Evolutionary conservation across 1,139 yeast species (phyloP).

Genomic region (Sugiyamaella novakii): DNA sequence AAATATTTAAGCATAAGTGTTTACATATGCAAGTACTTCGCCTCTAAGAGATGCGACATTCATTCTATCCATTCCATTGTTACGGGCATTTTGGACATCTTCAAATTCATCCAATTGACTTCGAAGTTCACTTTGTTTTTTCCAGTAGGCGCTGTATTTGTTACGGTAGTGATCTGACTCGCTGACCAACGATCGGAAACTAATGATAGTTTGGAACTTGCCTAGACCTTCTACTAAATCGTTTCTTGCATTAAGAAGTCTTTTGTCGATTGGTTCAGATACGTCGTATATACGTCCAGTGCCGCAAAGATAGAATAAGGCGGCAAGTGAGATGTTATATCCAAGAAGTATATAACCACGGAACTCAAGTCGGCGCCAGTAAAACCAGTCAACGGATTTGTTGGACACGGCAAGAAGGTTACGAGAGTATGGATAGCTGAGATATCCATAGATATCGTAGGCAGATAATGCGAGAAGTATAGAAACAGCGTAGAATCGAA

Average conservation of each 20-base stretch:
- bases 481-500: slow-evolving; percentile 24
- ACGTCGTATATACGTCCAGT: slow-evolving; percentile 31
- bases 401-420: slow-evolving; percentile 21
- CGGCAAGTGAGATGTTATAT: slow-evolving; percentile 26
- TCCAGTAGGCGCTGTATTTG: slow-evolving; percentile 17
- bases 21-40: slow-evolving; percentile 13
- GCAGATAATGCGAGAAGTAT: slow-evolving; percentile 16
- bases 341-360: slow-evolving; percentile 26
- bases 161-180: slow-evolving; percentile 17
- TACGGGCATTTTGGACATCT: slow-evolving; percentile 18
- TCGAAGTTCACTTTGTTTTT: slow-evolving; percentile 1
- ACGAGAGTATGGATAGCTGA: slow-evolving; percentile 19
- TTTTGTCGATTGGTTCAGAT: slow-evolving; percentile 21
- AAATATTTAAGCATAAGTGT: slow-evolving; percentile 14
- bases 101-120: slow-evolving; percentile 11
- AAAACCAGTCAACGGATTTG: slow-evolving; percentile 29
- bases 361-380: slow-evolving; percentile 25
- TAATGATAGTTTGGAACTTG: slow-evolving; percentile 10
- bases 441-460: slow-evolving; percentile 21
- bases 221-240: slow-evolving; percentile 13
- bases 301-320: slow-evolving; percentile 27
- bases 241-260: slow-evolving; percentile 9
- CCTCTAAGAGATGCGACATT: slow-evolving; percentile 9
- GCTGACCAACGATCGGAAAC: slow-evolving; percentile 16
- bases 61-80: slow-evolving; percentile 16